Evolutionary conservation across 2,329 filamentous ascomycete genomes (phyloP).

Genomic region (Dactylonectria macrodidyma): DNA sequence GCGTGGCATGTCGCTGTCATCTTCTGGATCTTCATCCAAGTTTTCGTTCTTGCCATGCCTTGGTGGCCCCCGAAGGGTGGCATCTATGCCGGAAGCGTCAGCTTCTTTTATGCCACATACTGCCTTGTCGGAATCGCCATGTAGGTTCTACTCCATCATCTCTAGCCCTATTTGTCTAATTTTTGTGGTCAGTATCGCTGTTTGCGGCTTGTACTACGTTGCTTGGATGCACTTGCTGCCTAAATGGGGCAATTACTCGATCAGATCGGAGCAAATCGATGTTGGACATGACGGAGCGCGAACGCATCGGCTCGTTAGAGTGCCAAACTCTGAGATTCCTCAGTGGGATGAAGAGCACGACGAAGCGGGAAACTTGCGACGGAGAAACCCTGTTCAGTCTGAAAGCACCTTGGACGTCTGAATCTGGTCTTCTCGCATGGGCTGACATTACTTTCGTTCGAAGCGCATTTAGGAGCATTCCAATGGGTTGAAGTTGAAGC

Average conservation of each 20-base stretch:
- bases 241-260: slow-evolving; percentile 64
- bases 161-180: not conserved
- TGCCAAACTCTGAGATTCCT: slow-evolving; percentile 64
- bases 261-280: slow-evolving; percentile 69
- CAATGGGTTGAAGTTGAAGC: too few relatives aligned
- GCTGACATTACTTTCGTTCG: not conserved
- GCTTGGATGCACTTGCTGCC: slow-evolving; percentile 72
- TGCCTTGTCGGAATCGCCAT: slow-evolving; percentile 75
- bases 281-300: slow-evolving; percentile 56
- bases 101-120: slow-evolving; percentile 83
- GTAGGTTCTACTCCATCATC: slow-evolving; percentile 58
- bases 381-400: not conserved
- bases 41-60: slow-evolving; percentile 77
- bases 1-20: slow-evolving; percentile 72
- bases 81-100: slow-evolving; percentile 73
- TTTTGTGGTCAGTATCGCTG: slow-evolving; percentile 57
- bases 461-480: not conserved
- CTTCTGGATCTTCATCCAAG: slow-evolving; percentile 72
- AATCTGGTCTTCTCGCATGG: not conserved
- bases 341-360: slow-evolving; percentile 73
- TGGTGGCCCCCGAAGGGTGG: slow-evolving; percentile 79
- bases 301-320: slow-evolving; percentile 65
- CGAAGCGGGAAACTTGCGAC: slow-evolving; percentile 53
- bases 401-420: not conserved
- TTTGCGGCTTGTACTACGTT: slow-evolving; percentile 72